Percentiles rank a stretch among this genome's conserved stretches.
Conservation (phyloP, 1,284 basidiomycete genomes). For the Cystobasidium slooffiae region DNA sequence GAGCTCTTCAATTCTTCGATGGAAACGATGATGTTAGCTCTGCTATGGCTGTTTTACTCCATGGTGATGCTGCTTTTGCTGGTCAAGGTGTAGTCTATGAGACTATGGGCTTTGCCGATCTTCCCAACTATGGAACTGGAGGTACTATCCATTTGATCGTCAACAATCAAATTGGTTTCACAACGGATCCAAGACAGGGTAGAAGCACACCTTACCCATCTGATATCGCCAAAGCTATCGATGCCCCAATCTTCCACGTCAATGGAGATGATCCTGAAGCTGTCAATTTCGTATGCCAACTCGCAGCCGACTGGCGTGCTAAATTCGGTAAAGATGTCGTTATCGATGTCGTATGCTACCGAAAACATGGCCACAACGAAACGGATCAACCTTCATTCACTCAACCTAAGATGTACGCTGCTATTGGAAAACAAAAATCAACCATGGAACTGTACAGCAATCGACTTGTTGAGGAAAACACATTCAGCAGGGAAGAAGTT, state of each 20-base stretch:
- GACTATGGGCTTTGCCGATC: constrained; percentile 97
- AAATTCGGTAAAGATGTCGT: constrained; percentile 99
- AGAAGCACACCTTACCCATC: constrained; percentile 99
- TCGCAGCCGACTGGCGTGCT: constrained; percentile 96
- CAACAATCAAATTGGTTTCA: constrained; percentile 99
- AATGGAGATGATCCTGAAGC: constrained; percentile 99
- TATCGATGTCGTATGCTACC: constrained; percentile 97
- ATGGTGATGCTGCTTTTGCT: constrained; percentile 98
- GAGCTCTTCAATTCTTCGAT: constrained; percentile 94
- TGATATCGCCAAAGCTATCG: constrained; percentile 97
- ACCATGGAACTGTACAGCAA: constrained; percentile 90
- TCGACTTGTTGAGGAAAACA: constrained; percentile 85
- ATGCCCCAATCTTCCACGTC: constrained; percentile 99
- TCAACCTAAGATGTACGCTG: constrained; percentile 98
- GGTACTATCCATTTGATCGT: constrained; percentile 98
- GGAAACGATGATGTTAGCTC: constrained; percentile 72
- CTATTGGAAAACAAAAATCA: constrained; percentile 91
- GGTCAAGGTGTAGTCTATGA: constrained; percentile 99
- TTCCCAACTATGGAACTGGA: constrained; percentile 94
- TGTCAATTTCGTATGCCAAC: constrained; percentile 95
- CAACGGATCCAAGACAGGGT: constrained; percentile 95
- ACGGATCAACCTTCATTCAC: constrained; percentile 99
- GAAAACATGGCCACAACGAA: constrained; percentile 98
- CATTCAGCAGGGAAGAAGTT: constrained; percentile 94
- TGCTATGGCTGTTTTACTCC: constrained; percentile 92